These are phyloP conservation scores for Diaporthe sp. DNA, from an alignment of 2,329 filamentous ascomycete species.

Conservation along the genomic window DNA sequence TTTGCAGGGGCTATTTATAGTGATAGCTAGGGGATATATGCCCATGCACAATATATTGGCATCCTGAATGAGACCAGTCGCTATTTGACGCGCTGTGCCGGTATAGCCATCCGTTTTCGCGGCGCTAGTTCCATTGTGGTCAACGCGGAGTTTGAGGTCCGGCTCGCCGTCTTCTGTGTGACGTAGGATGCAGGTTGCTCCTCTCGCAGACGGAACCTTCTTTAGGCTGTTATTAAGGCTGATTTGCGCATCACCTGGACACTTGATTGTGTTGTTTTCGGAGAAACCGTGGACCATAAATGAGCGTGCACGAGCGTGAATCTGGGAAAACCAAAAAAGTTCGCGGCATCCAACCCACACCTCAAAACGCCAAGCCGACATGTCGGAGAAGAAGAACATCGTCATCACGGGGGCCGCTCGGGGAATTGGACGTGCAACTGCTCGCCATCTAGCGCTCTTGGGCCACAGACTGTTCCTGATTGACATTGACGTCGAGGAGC, in stretches of 20 bases:
- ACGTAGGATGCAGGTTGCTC: constrained; percentile 30
- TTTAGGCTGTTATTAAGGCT: constrained; percentile 35
- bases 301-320: constrained; percentile 22
- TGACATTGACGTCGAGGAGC: constrained; percentile 57
- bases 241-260: constrained; percentile 34
- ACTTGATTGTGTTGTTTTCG: constrained; percentile 24
- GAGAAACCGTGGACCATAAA: constrained; percentile 28
- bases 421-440: constrained; percentile 61
- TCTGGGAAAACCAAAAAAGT: constrained; percentile 11
- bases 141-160: constrained; percentile 32
- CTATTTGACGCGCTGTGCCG: constrained; percentile 18
- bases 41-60: constrained; percentile 24
- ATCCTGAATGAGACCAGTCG: not conserved
- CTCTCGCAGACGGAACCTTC: constrained; percentile 28
- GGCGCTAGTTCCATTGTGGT: constrained; percentile 31
- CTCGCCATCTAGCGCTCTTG: constrained; percentile 56
- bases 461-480: constrained; percentile 62
- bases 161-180: constrained; percentile 30
- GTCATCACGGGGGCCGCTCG: constrained; percentile 54
- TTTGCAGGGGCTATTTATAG: constrained; percentile 25
- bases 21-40: constrained; percentile 16
- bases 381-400: constrained; percentile 40
- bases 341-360: constrained; percentile 6
- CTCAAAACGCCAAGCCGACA: constrained; percentile 27
- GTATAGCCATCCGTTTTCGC: constrained; percentile 26